A percentile compares a stretch with the other conserved stretches of the same genome.
Conservation (phyloP, 2,329 filamentous ascomycete genomes). For the Sclerotinia glacialis region DNA sequence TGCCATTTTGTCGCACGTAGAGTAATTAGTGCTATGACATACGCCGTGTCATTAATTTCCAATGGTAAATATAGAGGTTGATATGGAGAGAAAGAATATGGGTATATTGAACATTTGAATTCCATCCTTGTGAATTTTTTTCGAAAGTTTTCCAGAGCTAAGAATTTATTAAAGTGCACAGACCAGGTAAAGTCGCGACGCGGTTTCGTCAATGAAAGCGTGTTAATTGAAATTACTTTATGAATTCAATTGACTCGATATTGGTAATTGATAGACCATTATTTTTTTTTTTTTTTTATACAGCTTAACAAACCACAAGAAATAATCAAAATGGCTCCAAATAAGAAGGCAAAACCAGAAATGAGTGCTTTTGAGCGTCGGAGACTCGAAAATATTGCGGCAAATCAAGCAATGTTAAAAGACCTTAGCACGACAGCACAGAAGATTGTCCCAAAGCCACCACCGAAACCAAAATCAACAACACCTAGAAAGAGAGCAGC, state of each 20-base stretch:
- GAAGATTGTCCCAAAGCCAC: slow-evolving; percentile 59
- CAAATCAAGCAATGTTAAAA: slow-evolving; percentile 78
- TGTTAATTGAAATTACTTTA: slow-evolving; percentile 18
- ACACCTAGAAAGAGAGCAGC: slow-evolving; percentile 44
- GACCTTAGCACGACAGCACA: slow-evolving; percentile 72
- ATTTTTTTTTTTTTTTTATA: not conserved
- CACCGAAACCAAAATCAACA: slow-evolving; percentile 50
- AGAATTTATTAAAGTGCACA: slow-evolving; percentile 1
- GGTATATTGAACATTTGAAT: not conserved
- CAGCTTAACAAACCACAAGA: not conserved
- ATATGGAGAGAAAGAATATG: not conserved
- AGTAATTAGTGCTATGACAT: not conserved
- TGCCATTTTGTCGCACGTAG: slow-evolving; percentile 13
- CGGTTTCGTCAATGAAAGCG: slow-evolving; percentile 1
- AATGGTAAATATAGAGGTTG: not conserved
- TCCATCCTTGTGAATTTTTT: not conserved
- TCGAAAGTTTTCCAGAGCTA: slow-evolving; percentile 1
- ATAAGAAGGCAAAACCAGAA: slow-evolving; percentile 45
- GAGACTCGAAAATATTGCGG: slow-evolving; percentile 80
- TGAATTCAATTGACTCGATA: not conserved
- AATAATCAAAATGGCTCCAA: slow-evolving; percentile 48
- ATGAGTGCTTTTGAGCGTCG: slow-evolving; percentile 86
- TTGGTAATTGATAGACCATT: not conserved
- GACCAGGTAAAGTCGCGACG: slow-evolving; percentile 12
- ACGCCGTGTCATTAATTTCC: not conserved